Evolutionary conservation across 805 yeast species (phyloP), one percentile per base, ranked within the genome.

Genomic region (Jamesozyma rosinii): DNA sequence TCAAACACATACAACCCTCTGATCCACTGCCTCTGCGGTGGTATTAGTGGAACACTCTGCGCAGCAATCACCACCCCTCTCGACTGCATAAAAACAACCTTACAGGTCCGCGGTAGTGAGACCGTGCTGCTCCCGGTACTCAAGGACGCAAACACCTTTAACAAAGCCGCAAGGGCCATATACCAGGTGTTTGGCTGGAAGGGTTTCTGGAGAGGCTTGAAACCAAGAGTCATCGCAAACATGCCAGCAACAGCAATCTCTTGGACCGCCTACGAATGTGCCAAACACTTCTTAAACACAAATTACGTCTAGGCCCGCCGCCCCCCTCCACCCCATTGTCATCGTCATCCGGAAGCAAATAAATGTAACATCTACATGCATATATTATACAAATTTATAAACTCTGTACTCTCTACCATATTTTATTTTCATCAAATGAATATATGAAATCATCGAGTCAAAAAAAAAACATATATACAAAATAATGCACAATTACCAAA

Each of bases 241-340:
- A 88, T 92, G 63, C 98, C 98, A n/a, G 81, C 95, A 37, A 90
- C 98, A 4, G 97, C 97, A 17, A 89, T 92, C 48, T 81, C 95
- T 50, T 92, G 98, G 98, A 90, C 97, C 1, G 87, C 95, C 21
- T 92, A 92, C 64, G 98, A 92, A 64, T 86, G 90, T 92, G 97
- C 97, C 37, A 92, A 92, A 46, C 70, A 68, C 49, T 65, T 67
- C 51, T 48, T 68, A 24, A 11, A 8, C 10, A 24, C 29, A 13
- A 38, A 31, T 17, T 31, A 11, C 18, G 34, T 31, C 6, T 31
- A 31, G n/a, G 14, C 34, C n/a, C n/a, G n/a, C n/a, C n/a, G n/a
- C n/a, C n/a, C n/a, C n/a, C n/a, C n/a, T n/a, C n/a, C n/a, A n/a
- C n/a, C n/a, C n/a, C n/a, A n/a, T n/a, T n/a, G n/a, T n/a, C n/a